Evolutionary conservation across 768 basidiomycete genomes (phyloP), one percentile per base, ranked within the genome.

Genomic region (Leccinum rimulosum): DNA sequence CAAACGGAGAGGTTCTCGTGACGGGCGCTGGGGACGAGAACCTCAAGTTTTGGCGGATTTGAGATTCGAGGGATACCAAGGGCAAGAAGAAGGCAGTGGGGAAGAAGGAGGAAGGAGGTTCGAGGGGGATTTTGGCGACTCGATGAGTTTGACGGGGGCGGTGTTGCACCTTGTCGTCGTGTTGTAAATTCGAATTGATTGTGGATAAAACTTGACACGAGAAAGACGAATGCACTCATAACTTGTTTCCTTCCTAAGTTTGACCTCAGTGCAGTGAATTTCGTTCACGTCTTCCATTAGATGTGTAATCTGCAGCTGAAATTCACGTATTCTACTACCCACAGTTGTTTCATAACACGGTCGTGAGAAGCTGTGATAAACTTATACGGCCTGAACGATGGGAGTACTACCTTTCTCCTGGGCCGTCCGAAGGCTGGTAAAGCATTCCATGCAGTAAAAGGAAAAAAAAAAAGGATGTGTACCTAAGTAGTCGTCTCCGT

Each of bases 1-100:
- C 97, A 2, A 89, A 86, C 7, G 97, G 97, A 1, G 93, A 95
- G 64, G 86, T 94, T 4, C 87, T 99, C 10, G 90, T 87, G 63
- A 98, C 96, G 0, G 93, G 91, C 8, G 93, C 93, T 1, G 90
- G 90, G 0, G 97, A 98, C 68, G 96, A 98, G 79, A 95, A 95
- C 68, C 78, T 98, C 67, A 98, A 98, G 79, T 96, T 96, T 75
- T 96, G 95, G 95, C 84, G 86, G 59, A 81, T 93, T 40, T 92
- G 91, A 91, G 90, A 91, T 52, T 73, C 80, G 45, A 79, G 76
- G 9, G 76, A 74, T 62, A 38, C 43, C 48, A 80, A 76, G 66
- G 60, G 58, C 3, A 72, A 73, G 40, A 68, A 67, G 58, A 72
- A 73, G 66, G 61, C 60, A 35, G 59, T 49, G n/a, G 53, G 63